These are phyloP conservation scores for Blastosporella zonata DNA, from an alignment of 1,284 basidiomycete genomes.

Conservation along the genomic window DNA sequence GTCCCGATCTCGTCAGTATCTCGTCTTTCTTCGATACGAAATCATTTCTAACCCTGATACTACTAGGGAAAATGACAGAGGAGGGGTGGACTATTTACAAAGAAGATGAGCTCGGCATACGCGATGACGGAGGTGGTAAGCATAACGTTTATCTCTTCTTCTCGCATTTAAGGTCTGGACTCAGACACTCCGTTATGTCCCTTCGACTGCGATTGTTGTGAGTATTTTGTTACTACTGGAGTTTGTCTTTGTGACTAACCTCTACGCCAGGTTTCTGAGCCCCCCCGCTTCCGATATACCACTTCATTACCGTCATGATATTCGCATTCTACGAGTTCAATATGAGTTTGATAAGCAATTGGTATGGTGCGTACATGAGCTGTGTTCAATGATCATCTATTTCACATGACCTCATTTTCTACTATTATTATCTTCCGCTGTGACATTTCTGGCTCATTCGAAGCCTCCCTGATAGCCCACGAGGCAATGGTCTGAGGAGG, in stretches of 20 bases:
- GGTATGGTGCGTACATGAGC: too few species aligned
- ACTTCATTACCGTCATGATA: too few species aligned
- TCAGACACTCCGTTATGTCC: constrained; percentile 71
- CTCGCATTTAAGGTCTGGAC: constrained; percentile 23
- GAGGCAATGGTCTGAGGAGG: constrained; percentile 45
- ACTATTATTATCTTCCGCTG: too few species aligned
- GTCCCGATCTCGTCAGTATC: constrained; percentile 58
- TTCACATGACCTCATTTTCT: not conserved
- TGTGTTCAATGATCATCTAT: too few species aligned
- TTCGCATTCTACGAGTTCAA: too few species aligned
- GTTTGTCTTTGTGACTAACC: not conserved
- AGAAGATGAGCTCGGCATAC: constrained; percentile 81
- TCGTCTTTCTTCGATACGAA: constrained; percentile 9
- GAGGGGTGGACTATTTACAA: constrained; percentile 86
- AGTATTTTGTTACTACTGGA: constrained; percentile 30
- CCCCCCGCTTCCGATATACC: not conserved
- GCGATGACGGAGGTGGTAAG: constrained; percentile 74
- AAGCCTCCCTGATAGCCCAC: constrained; percentile 26
- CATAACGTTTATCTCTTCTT: constrained; percentile 16
- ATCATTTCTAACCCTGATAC: constrained; percentile 1
- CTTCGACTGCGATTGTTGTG: constrained; percentile 84
- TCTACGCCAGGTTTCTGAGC: constrained; percentile 23
- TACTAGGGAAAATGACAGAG: constrained; percentile 73
- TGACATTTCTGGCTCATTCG: constrained; percentile 28
- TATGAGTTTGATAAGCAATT: too few species aligned